Percentiles rank a stretch among this genome's conserved stretches.
Conservation (phyloP, 495 filamentous ascomycete species). For the Bathelium albidoporum region DNA sequence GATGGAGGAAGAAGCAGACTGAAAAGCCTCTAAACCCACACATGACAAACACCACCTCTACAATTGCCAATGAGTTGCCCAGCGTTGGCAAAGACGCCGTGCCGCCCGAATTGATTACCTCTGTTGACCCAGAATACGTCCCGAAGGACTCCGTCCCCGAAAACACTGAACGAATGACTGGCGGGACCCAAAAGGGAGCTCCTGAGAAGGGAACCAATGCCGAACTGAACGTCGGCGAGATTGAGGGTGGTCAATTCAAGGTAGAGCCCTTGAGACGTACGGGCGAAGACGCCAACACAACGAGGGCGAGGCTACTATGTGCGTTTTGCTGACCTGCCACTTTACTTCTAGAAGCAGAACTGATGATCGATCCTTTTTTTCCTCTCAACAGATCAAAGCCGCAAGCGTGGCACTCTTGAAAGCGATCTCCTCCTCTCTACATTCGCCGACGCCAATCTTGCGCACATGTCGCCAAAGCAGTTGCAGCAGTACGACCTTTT, state of each 20-base stretch:
- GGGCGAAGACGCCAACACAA: constrained; percentile 73
- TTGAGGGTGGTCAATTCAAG: constrained; percentile 77
- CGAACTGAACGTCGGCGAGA: constrained; percentile 86
- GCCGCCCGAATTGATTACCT: constrained; percentile 51
- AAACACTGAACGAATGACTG: constrained; percentile 49
- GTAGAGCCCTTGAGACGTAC: constrained; percentile 75
- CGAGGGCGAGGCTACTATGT: constrained; percentile 84
- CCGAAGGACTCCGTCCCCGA: constrained; percentile 50
- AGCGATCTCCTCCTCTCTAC: constrained; percentile 92
- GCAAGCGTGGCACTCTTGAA: constrained; percentile 93
- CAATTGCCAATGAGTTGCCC: constrained; percentile 53
- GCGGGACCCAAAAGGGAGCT: constrained; percentile 42
- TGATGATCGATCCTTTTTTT: neutral
- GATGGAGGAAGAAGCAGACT: constrained; percentile 44
- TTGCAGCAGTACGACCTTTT: constrained; percentile 82
- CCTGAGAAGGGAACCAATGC: constrained; percentile 39
- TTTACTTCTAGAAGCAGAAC: neutral
- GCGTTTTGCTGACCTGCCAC: constrained; percentile 34
- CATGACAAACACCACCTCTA: constrained; percentile 54
- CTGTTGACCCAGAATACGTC: constrained; percentile 45
- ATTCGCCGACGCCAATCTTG: constrained; percentile 73
- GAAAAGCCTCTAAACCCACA: constrained; percentile 49
- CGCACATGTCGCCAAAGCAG: constrained; percentile 58
- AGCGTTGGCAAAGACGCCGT: constrained; percentile 45
- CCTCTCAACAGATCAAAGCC: constrained; percentile 68